These are phyloP conservation scores for Suillus clintonianus DNA, from an alignment of 768 basidiomycete genomes.

Conservation along the genomic window DNA sequence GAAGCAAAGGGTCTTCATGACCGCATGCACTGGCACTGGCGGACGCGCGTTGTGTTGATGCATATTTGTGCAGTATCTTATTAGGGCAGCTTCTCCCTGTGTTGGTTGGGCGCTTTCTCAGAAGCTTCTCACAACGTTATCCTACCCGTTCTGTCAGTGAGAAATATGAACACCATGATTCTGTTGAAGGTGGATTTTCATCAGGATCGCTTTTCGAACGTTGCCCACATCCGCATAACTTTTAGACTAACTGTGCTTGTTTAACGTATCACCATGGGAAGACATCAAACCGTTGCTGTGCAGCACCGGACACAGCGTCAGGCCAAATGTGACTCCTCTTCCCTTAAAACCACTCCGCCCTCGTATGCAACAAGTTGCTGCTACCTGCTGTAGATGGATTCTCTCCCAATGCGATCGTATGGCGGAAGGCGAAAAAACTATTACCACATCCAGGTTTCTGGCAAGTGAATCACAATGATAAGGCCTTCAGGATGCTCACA, in stretches of 20 bases:
- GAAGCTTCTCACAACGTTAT: not conserved
- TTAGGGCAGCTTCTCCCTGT: not conserved
- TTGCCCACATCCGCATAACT: not conserved
- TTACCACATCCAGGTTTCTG: not conserved
- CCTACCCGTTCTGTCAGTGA: not conserved
- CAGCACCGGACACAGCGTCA: not conserved
- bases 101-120: not conserved
- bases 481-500: not conserved
- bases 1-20: slow-evolving; percentile 1
- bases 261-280: not conserved
- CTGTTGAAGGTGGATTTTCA: too few species aligned
- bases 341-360: not conserved
- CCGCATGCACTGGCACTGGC: not conserved
- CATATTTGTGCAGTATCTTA: slow-evolving; percentile 17
- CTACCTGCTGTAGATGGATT: not conserved
- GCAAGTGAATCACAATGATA: not conserved
- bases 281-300: slow-evolving; percentile 5
- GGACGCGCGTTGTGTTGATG: slow-evolving; percentile 38
- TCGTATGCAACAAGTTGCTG: not conserved
- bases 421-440: not conserved
- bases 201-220: not conserved
- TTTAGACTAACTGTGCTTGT: not conserved
- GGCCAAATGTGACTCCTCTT: not conserved
- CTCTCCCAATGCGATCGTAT: not conserved
- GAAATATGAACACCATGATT: not conserved